These are phyloP conservation scores for Aegilops tauschii DNA, from an alignment of 176 grass and related monocot species.

Conservation along the genomic window DNA sequence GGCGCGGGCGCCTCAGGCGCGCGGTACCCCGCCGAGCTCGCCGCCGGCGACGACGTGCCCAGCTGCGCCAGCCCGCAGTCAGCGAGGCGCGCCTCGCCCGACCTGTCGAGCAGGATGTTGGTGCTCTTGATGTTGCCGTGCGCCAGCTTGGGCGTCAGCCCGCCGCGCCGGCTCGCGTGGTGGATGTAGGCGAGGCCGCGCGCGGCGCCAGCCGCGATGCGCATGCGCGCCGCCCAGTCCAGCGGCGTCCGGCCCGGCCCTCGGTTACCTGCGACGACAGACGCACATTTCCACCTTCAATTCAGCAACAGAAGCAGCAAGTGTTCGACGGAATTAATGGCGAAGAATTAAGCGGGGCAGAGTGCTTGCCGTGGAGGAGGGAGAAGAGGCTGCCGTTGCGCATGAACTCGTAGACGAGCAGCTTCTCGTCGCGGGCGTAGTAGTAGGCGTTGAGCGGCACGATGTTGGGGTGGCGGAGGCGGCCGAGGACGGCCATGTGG, in stretches of 20 bases:
- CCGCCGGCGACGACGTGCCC: conserved; percentile 26
- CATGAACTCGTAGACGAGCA: conserved; percentile 98
- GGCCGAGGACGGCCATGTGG: conserved; percentile 74
- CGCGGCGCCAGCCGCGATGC: conserved; percentile 62
- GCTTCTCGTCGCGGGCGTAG: conserved; percentile 95
- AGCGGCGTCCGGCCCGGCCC: conserved; percentile 76
- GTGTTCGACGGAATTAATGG: not conserved
- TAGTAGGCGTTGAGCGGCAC: conserved; percentile 85
- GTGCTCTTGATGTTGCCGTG: conserved; percentile 95
- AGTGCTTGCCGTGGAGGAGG: conserved; percentile 69
- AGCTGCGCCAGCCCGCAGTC: conserved; percentile 87
- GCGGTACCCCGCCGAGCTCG: conserved; percentile 54
- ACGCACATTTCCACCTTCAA: not conserved
- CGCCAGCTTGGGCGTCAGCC: conserved; percentile 48
- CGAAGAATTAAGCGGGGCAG: not conserved
- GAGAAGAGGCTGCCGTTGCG: conserved; percentile 87
- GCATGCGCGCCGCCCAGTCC: conserved; percentile 72
- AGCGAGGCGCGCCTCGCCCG: conserved; percentile 50
- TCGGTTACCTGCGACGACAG: conserved; percentile 56
- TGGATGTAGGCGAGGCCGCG: conserved; percentile 85
- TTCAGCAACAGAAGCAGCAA: not conserved
- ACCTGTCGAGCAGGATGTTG: conserved; percentile 76
- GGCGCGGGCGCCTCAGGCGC: conserved; percentile 69
- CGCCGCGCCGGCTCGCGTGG: conserved; percentile 57
- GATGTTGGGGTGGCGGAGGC: conserved; percentile 70